phyloP scores from a whole-genome alignment of 129 eudicot species.

The Flaveria brownii region DNA sequence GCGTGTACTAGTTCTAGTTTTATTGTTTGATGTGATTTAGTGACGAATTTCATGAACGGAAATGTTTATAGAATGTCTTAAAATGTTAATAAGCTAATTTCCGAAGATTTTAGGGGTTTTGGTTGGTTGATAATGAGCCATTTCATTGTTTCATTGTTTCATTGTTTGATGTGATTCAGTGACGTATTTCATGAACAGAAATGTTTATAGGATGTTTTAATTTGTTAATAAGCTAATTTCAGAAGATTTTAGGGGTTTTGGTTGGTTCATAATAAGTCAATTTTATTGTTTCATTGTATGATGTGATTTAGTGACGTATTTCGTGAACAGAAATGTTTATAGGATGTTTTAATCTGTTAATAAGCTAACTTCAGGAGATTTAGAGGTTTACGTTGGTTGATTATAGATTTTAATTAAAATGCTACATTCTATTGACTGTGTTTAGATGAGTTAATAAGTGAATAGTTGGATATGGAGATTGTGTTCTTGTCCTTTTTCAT shows the following conservation, averaged over 20 bases:
- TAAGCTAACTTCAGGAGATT: neutral
- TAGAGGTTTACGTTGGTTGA: neutral
- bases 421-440: neutral
- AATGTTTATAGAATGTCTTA: neutral
- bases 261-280: neutral
- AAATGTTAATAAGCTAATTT: neutral
- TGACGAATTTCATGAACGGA: neutral
- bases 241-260: neutral
- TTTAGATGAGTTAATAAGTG: neutral
- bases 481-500: neutral
- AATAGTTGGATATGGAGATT: neutral
- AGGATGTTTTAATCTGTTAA: neutral
- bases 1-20: neutral
- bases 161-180: neutral
- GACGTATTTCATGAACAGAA: neutral
- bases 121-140: neutral
- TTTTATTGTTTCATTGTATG: neutral
- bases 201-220: neutral
- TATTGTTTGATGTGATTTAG: neutral
- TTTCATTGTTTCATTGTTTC: neutral
- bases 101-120: neutral
- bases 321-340: neutral
- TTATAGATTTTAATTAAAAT: neutral
- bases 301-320: neutral
- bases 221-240: neutral